Evolutionary conservation across 2,329 filamentous ascomycete genomes (phyloP), one percentile per base, ranked within the genome.

Genomic region (Aspergillus quadrilineatus): DNA sequence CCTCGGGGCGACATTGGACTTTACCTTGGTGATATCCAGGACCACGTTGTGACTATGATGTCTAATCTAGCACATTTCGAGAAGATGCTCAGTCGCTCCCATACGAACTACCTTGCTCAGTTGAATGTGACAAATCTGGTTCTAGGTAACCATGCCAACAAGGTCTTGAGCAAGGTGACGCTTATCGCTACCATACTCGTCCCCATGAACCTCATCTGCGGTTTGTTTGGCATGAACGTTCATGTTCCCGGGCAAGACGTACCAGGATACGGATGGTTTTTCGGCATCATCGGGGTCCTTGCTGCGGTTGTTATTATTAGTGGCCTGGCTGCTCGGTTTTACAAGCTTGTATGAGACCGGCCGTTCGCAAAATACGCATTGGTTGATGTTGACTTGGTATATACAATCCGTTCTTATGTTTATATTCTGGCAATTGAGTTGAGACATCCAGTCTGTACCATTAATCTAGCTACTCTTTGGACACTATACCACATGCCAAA

Each of bases 11-110:
- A 99, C 70, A 96, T 99, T 63, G 94, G 92, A 22, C 85, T 99
- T 67, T 99, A 99, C 71, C 84, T 99, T 36, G 91, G 91, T 68
- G 94, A 99, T 76, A 97, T 99, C 62, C 94, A 99, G 75, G 94
- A 99, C 76, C 94, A 99, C 82, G 93, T 99, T 52, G 91, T 99
- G 58, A 99, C 94, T 45, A 97, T 97, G 93, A 96, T 96, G 84
- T 94, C 90, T 65, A 99, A 96, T 75, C 76, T 99, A 66, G 86
- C 86, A 1, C 94, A 99, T 72, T 97, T 96, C 65, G 94, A 99
- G 74, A 97, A 97, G 81, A 97, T 99, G 83, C 83, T 99, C 49
- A 92, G 89, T 29, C 89, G 94, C 22, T 89, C 90, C 2, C 94
- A 99, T 78, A 90, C 89, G 79, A 99, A 97, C 74, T 97, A 99